Evolutionary conservation across 306 rosid genomes (phyloP).

Genomic region (Castanea sativa): DNA sequence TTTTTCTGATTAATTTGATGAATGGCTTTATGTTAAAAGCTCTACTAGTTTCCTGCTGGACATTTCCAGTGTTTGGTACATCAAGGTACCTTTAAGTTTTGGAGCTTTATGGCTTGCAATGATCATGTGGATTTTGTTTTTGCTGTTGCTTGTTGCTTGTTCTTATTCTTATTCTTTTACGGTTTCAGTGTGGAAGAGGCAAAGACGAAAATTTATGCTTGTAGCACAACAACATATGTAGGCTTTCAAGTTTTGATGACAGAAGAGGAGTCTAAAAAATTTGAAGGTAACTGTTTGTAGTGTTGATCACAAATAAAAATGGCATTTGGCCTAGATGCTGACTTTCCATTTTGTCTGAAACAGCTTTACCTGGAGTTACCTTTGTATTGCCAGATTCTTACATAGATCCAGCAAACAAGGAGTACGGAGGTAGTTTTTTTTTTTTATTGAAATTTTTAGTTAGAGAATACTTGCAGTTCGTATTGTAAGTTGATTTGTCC

Average conservation of each 20-base stretch:
- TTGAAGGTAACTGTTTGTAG: conserved; percentile 46
- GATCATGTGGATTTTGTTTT: background rate
- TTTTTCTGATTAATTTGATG: background rate
- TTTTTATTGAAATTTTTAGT: background rate
- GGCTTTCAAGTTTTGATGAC: conserved; percentile 87
- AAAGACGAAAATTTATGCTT: conserved; percentile 78
- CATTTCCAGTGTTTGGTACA: background rate
- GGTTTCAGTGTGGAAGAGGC: conserved; percentile 79
- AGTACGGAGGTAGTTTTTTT: conserved; percentile 68
- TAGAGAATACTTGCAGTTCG: background rate
- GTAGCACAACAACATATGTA: conserved; percentile 76
- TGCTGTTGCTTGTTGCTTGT: background rate
- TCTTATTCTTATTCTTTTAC: conserved; percentile 13
- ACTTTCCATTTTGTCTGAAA: conserved; percentile 10
- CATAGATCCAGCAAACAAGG: conserved; percentile 70
- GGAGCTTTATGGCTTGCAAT: background rate
- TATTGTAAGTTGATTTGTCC: conserved; percentile 3
- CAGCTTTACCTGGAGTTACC: conserved; percentile 71
- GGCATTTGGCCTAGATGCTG: background rate
- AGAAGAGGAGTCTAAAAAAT: conserved; percentile 80
- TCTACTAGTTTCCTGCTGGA: background rate
- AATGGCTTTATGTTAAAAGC: background rate
- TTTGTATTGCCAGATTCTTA: conserved; percentile 89
- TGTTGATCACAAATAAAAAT: background rate
- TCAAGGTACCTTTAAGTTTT: background rate